Evolutionary conservation across 2,329 filamentous ascomycete species (phyloP).

Genomic region (Bimuria novae-zelandiae): DNA sequence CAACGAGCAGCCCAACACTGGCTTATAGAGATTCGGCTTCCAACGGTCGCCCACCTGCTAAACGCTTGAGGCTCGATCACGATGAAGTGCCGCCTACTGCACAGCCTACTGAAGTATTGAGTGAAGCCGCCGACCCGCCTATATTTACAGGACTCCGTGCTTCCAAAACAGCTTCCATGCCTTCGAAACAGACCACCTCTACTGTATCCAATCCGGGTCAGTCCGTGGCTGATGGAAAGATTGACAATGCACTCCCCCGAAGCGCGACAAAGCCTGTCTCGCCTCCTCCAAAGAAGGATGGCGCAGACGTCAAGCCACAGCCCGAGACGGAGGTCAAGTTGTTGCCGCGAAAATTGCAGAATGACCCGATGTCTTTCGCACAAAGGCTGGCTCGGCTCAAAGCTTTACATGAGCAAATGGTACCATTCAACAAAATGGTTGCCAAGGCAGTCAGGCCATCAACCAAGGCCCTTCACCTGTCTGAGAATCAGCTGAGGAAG

Average conservation of each 20-base stretch:
- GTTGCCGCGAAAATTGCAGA: conserved; percentile 68
- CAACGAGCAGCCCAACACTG: conserved; percentile 4
- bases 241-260: conserved; percentile 16
- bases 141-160: conserved; percentile 33
- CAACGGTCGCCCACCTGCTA: conserved; percentile 25
- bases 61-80: conserved; percentile 39
- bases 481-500: conserved; percentile 69
- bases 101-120: neutral
- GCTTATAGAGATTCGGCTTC: conserved; percentile 1
- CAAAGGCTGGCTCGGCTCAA: conserved; percentile 53
- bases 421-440: conserved; percentile 68
- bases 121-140: conserved; percentile 12
- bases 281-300: conserved; percentile 31
- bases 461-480: conserved; percentile 62
- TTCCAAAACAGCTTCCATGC: conserved; percentile 17
- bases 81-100: conserved; percentile 12
- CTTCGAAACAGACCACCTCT: conserved; percentile 9
- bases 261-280: conserved; percentile 38
- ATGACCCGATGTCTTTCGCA: conserved; percentile 48
- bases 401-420: conserved; percentile 67
- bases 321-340: conserved; percentile 56
- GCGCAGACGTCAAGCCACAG: conserved; percentile 17
- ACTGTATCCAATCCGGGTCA: conserved; percentile 5
- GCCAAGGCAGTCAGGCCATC: conserved; percentile 56
- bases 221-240: conserved; percentile 8